phyloP scores from a whole-genome alignment of 306 rosid species.

The Crotalaria pallida region DNA sequence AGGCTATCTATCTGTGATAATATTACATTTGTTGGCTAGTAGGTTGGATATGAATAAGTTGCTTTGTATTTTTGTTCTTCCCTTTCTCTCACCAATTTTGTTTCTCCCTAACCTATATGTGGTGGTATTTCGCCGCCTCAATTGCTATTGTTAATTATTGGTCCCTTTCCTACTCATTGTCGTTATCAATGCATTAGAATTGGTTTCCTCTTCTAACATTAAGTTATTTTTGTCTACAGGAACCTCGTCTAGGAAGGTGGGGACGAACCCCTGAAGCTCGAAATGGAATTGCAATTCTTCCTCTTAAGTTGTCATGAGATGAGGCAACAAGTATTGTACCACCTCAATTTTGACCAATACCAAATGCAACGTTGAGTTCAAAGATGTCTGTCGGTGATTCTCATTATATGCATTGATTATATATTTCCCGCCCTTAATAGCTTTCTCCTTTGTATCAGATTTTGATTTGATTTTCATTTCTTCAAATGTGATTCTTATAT shows the following conservation, averaged over 20 bases:
- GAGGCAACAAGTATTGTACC: slow-evolving; percentile 25
- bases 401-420: slow-evolving; percentile 10
- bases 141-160: background rate
- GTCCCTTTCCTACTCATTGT: background rate
- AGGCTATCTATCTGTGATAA: too few relatives aligned
- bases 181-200: background rate
- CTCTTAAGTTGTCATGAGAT: slow-evolving; percentile 50
- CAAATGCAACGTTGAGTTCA: slow-evolving; percentile 29
- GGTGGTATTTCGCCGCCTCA: background rate
- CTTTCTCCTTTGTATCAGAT: background rate
- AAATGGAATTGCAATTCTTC: slow-evolving; percentile 73
- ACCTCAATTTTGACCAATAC: slow-evolving; percentile 48
- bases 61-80: background rate
- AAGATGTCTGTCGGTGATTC: slow-evolving; percentile 13
- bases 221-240: slow-evolving; percentile 43
- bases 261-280: slow-evolving; percentile 51
- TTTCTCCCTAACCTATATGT: background rate
- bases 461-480: background rate
- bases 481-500: background rate
- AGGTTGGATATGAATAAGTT: background rate
- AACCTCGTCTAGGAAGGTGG: slow-evolving; percentile 95
- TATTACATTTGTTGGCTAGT: too few relatives aligned
- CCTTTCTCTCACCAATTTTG: background rate
- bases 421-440: background rate
- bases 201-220: background rate